A percentile compares a stretch with the other conserved stretches of the same genome.
Evolutionary conservation across 257 asterid genomes (phyloP).

Genomic region (Rhazya stricta): DNA sequence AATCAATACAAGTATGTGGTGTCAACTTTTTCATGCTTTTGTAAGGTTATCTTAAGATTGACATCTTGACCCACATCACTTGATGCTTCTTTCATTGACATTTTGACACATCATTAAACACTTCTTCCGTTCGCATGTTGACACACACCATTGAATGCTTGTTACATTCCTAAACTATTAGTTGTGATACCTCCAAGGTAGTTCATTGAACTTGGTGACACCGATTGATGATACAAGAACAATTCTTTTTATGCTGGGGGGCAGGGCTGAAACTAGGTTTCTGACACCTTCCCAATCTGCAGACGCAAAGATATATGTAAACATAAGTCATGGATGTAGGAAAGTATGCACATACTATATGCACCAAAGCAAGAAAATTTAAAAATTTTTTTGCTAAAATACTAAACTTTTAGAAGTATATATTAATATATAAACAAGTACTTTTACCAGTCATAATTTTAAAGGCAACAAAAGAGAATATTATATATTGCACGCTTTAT

Average conservation of each 20-base stretch:
- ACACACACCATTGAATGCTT: background rate
- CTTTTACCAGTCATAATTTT: too few relatives aligned
- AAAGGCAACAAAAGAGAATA: too few relatives aligned
- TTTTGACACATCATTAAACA: background rate
- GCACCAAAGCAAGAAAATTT: background rate
- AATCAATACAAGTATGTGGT: background rate
- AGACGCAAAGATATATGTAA: conserved; percentile 15
- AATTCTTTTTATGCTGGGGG: conserved; percentile 62
- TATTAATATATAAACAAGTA: too few relatives aligned
- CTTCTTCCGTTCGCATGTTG: background rate
- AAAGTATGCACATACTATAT: background rate
- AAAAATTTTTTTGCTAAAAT: too few relatives aligned
- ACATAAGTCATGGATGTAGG: background rate
- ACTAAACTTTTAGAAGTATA: too few relatives aligned
- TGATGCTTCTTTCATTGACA: too few relatives aligned
- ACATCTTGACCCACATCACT: too few relatives aligned
- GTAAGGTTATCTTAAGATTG: background rate
- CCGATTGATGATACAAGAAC: conserved; percentile 92
- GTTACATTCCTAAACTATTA: background rate
- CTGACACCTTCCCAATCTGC: conserved; percentile 97
- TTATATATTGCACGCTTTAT: too few relatives aligned
- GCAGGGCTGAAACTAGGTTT: conserved; percentile 74
- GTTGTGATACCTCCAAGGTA: conserved; percentile 83
- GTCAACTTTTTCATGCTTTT: background rate
- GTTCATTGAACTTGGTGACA: conserved; percentile 77